Evolutionary conservation across 73 alveolate species (phyloP).

Genomic region (Tetrahymena elliotti): DNA sequence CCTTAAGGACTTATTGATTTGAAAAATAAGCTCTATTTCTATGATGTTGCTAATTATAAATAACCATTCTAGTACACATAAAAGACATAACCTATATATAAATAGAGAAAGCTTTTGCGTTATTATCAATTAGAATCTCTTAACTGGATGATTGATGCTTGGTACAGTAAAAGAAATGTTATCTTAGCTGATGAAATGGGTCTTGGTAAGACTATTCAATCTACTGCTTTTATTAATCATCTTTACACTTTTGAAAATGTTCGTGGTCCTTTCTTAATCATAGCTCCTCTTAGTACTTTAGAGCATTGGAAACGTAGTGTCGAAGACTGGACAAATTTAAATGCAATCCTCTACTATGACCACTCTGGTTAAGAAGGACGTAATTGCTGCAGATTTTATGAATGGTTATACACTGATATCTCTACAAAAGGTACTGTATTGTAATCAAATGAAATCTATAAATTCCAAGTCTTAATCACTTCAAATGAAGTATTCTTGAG

Average conservation of each 20-base stretch:
- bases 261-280: constrained; percentile 76
- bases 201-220: constrained; percentile 90
- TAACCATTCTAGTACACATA: constrained; percentile 16
- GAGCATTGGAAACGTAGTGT: constrained; percentile 86
- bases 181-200: constrained; percentile 96
- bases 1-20: background rate
- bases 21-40: background rate
- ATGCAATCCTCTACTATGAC: constrained; percentile 77
- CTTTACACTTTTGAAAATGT: constrained; percentile 36
- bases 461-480: constrained; percentile 74
- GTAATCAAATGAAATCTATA: constrained; percentile 56
- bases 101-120: constrained; percentile 50
- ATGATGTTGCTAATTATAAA: background rate
- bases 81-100: constrained; percentile 41
- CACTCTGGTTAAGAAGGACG: constrained; percentile 75
- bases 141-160: constrained; percentile 85
- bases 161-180: constrained; percentile 65
- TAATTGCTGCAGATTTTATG: constrained; percentile 53
- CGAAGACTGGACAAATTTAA: constrained; percentile 84
- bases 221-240: constrained; percentile 67
- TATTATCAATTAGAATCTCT: constrained; percentile 82
- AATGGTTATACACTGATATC: constrained; percentile 73
- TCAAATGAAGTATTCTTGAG: constrained; percentile 88
- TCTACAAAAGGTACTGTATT: constrained; percentile 60
- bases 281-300: constrained; percentile 84